phyloP scores from a whole-genome alignment of 768 basidiomycete genomes.

The Tulasnella sp. region DNA sequence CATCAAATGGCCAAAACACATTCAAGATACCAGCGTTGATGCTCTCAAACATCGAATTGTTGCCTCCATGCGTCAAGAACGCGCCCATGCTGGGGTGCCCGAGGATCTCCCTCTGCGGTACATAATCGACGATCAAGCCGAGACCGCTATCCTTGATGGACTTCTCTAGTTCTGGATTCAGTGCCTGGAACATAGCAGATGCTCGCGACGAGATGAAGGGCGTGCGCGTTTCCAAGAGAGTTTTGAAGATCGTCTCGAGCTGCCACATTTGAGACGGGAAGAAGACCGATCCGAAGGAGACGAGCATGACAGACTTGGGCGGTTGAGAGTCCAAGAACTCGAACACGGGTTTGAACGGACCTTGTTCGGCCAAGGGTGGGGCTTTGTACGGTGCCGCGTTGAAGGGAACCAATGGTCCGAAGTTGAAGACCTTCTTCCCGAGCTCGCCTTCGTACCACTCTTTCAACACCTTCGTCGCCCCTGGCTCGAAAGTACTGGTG shows the following conservation, averaged over 20 bases:
- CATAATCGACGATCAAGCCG: neutral
- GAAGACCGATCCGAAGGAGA: neutral
- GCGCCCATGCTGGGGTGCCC: neutral
- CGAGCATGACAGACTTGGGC: neutral
- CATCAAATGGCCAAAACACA: neutral
- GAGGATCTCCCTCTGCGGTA: neutral
- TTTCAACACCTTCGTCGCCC: neutral
- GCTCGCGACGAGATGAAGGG: neutral
- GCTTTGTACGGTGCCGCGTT: neutral
- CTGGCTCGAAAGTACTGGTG: neutral
- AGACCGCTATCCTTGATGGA: neutral
- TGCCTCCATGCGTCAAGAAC: neutral
- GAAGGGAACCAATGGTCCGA: neutral
- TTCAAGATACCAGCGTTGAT: neutral
- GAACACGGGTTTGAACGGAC: neutral
- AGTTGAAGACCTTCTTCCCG: neutral
- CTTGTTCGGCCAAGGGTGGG: neutral
- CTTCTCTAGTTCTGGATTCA: neutral
- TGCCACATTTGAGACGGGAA: neutral
- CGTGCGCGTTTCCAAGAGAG: neutral
- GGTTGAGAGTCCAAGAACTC: neutral
- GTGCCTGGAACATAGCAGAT: neutral
- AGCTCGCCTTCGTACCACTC: neutral
- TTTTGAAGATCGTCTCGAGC: neutral
- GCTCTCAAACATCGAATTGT: neutral